These are phyloP conservation scores for Flagelloscypha sp. DNA, from an alignment of 768 basidiomycete genomes.

Conservation along the genomic window DNA sequence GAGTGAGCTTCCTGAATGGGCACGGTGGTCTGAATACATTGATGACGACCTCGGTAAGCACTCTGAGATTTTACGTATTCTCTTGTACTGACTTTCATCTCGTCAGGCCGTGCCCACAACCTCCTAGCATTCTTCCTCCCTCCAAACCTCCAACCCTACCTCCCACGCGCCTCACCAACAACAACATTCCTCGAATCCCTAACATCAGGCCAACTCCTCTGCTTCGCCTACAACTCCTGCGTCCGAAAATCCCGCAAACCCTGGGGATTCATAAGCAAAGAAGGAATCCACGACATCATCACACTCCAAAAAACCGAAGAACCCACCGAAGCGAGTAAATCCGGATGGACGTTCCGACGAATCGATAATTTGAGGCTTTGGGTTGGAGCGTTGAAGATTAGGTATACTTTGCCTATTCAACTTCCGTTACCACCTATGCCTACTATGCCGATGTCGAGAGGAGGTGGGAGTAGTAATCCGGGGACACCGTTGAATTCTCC, in stretches of 20 bases:
- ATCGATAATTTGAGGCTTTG: conserved; percentile 82
- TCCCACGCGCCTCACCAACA: conserved; percentile 24
- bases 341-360: conserved; percentile 77
- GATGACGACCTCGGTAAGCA: conserved; percentile 52
- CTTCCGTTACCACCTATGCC: conserved; percentile 18
- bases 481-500: conserved; percentile 23
- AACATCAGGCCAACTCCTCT: conserved; percentile 74
- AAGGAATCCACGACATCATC: conserved; percentile 73
- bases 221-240: conserved; percentile 70
- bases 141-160: conserved; percentile 33
- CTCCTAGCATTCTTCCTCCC: conserved; percentile 58
- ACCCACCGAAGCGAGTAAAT: conserved; percentile 34
- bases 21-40: conserved; percentile 46
- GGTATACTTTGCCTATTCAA: conserved; percentile 66
- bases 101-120: conserved; percentile 55
- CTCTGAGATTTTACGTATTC: conserved; percentile 4
- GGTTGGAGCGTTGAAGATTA: conserved; percentile 77
- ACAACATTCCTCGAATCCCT: conserved; percentile 44
- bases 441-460: conserved; percentile 16
- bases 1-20: conserved; percentile 73
- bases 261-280: conserved; percentile 79
- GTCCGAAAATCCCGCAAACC: conserved; percentile 75
- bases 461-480: conserved; percentile 11
- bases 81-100: conserved; percentile 1
- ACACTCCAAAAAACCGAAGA: conserved; percentile 46